Percentiles rank a stretch among this genome's conserved stretches.
These are phyloP conservation scores for Scheffersomyces quercinus DNA, from an alignment of 1,139 yeast species.

Conservation along the genomic window DNA sequence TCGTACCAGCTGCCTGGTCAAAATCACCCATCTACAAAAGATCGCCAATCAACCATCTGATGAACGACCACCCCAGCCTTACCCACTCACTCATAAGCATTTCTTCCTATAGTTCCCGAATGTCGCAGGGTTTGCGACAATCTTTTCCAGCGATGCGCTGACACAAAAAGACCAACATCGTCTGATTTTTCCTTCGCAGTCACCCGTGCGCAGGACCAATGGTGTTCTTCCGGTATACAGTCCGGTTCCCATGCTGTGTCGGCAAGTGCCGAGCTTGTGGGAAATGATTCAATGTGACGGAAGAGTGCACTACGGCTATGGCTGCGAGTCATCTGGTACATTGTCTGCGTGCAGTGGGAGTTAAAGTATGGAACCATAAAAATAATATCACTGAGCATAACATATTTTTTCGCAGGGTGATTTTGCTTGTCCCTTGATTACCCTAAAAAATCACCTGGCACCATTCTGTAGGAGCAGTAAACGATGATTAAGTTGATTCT, in stretches of 20 bases:
- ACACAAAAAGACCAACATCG: background rate
- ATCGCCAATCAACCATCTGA: too few relatives aligned
- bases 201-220: background rate
- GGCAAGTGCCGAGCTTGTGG: background rate
- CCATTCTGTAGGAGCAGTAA: background rate
- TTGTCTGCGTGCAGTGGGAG: background rate
- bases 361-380: background rate
- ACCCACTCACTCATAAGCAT: too few relatives aligned
- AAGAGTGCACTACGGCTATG: background rate
- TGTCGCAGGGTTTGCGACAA: too few relatives aligned
- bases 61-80: too few relatives aligned
- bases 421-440: background rate
- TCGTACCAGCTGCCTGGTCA: too few relatives aligned
- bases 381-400: too few relatives aligned
- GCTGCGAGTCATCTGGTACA: background rate
- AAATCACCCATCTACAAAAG: too few relatives aligned
- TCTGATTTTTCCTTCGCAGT: background rate
- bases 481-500: too few relatives aligned
- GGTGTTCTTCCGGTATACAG: too few relatives aligned
- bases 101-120: too few relatives aligned
- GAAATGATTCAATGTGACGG: background rate
- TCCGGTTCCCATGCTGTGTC: background rate
- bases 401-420: background rate
- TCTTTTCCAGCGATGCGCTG: too few relatives aligned
- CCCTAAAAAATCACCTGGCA: constrained; percentile 1